Conservation (phyloP, 495 filamentous ascomycete species). For the Talaromyces ruber region DNA sequence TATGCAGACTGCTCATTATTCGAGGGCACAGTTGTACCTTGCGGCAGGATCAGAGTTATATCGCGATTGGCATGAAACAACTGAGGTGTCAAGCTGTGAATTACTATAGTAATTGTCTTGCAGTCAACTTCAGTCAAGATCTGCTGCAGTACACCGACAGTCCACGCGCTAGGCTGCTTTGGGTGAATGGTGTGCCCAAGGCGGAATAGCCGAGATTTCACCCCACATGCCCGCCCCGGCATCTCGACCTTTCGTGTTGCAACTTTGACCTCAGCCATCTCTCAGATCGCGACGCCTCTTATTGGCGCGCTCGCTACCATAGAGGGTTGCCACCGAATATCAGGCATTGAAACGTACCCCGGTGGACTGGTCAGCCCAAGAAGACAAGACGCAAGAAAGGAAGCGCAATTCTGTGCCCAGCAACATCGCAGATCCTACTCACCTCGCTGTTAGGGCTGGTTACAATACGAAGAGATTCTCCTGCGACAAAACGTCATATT, state of each 20-base stretch:
- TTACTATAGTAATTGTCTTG: too few species aligned
- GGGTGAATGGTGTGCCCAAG: conserved; percentile 4
- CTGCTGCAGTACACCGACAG: background rate
- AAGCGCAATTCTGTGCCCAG: background rate
- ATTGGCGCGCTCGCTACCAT: background rate
- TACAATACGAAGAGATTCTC: background rate
- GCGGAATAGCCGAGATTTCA: background rate
- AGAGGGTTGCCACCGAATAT: background rate
- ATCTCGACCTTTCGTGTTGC: background rate
- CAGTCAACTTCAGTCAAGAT: too few species aligned
- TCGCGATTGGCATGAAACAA: too few species aligned
- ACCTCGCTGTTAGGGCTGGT: background rate
- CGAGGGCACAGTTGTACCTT: too few species aligned
- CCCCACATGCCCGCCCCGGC: background rate
- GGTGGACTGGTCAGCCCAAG: background rate
- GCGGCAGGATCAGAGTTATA: too few species aligned
- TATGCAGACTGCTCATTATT: too few species aligned
- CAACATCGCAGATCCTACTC: background rate
- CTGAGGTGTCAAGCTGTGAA: too few species aligned
- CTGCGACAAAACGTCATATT: background rate
- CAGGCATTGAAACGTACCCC: background rate
- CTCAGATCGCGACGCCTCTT: background rate
- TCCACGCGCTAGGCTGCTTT: background rate
- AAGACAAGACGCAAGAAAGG: background rate
- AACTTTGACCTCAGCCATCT: background rate